Conservation (phyloP, 2,329 filamentous ascomycete species). For the Nannizziopsis arthrosporioides region DNA sequence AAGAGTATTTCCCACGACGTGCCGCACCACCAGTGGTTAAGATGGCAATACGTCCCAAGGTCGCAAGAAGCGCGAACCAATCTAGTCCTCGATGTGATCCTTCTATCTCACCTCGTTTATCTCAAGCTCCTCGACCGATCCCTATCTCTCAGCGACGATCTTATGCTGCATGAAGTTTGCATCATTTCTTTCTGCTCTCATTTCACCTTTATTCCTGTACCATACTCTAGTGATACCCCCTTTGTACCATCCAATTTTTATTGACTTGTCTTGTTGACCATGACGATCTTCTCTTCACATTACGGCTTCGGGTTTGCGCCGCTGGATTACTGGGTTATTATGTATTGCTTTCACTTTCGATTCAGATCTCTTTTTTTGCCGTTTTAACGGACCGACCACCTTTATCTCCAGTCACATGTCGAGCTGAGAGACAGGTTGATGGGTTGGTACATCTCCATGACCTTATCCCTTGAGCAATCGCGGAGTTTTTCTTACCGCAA, state of each 20-base stretch:
- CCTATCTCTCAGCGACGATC: slow-evolving; percentile 16
- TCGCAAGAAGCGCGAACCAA: slow-evolving; percentile 2
- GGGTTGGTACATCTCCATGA: background rate
- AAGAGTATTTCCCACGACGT: slow-evolving; percentile 6
- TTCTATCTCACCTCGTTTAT: slow-evolving; percentile 5
- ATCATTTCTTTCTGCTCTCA: background rate
- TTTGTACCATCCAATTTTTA: slow-evolving; percentile 2
- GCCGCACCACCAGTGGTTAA: background rate
- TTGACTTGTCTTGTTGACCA: background rate
- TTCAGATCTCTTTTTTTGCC: background rate
- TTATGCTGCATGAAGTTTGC: slow-evolving; percentile 1
- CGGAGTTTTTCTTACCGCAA: too few relatives aligned
- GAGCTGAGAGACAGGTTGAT: too few relatives aligned
- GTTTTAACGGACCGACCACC: background rate
- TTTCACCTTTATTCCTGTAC: background rate
- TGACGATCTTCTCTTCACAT: background rate
- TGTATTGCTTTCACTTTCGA: slow-evolving; percentile 4
- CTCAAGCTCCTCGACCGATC: slow-evolving; percentile 13
- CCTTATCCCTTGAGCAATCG: background rate
- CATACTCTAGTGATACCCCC: slow-evolving; percentile 8
- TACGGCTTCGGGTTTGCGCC: background rate
- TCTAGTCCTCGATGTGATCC: slow-evolving; percentile 1
- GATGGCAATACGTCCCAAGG: background rate
- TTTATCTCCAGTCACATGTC: background rate
- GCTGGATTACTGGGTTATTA: background rate